Evolutionary conservation across 208 protist species (phyloP), one percentile per base, ranked within the genome.

Genomic region (Acanthamoeba divionensis): DNA sequence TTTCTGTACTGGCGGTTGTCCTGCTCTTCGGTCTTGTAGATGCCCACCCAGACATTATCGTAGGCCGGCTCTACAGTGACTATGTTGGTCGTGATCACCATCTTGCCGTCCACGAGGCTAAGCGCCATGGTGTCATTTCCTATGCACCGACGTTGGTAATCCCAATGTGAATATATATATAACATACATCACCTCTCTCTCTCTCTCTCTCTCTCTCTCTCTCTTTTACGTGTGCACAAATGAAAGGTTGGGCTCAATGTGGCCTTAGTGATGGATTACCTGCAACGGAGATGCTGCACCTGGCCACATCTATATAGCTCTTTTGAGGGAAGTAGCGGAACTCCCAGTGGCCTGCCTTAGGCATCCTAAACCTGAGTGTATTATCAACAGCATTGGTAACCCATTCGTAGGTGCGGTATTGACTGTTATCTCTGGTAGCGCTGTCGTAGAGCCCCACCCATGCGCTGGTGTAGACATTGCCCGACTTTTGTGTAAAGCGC

Each of bases 291-390:
- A 66, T 26, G 55, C 33, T 4, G 18, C 8, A 31, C 41, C 77
- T 31, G 12, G 77, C 77, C 12, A 86, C 77, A 44, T 62, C 54
- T 33, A 67, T 36, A 29, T 86, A 86, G 31, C 52, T 66, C 33
- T 57, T 9, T 57, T 86, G 54, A 10, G 77, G 77, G 77, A 86
- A 86, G 54, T 67, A 47, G 4, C 77, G 48, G 52, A 86, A 86
- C 77, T 86, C 77, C 77, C 77, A 86, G n/a, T 66, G 33, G 77
- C 77, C 77, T 15, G 77, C 38, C 55, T 86, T 86, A 36, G 77
- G 77, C 54, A 31, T 47, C 26, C 54, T 10, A 26, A 86, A 86
- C 4, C 4, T 13, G 52, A 86, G 77, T 10, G 55, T 66, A 57
- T 86, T 26, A 41, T 86, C 77, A 41, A 86, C 77, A 4, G 77